Percentiles rank a stretch among this genome's conserved stretches.
Evolutionary conservation across 257 asterid species (phyloP).

Genomic region (Ophiorrhiza pumila): DNA sequence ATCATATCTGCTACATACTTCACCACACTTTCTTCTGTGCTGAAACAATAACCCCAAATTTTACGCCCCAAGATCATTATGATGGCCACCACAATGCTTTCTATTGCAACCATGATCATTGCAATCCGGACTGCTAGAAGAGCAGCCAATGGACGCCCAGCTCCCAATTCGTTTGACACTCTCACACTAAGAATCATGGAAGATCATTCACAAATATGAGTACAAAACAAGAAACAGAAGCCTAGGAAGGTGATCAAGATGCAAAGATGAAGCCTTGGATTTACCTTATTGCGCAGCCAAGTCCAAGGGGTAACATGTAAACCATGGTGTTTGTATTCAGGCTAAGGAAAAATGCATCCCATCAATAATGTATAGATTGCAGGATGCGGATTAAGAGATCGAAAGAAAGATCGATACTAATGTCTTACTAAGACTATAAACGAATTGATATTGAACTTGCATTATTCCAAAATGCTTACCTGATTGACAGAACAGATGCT

Average conservation of each 20-base stretch:
- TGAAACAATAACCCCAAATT: slow-evolving; percentile 60
- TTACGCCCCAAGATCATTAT: slow-evolving; percentile 40
- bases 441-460: background rate
- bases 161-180: slow-evolving; percentile 64
- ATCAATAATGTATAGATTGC: background rate
- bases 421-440: background rate
- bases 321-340: slow-evolving; percentile 51
- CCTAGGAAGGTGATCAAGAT: background rate
- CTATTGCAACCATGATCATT: slow-evolving; percentile 44
- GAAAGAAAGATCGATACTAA: no score
- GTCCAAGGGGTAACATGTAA: slow-evolving; percentile 74
- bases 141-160: slow-evolving; percentile 50
- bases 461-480: slow-evolving; percentile 18
- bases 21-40: slow-evolving; percentile 43
- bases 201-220: background rate
- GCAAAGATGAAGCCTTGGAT: background rate
- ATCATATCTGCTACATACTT: slow-evolving; percentile 52
- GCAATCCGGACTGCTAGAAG: slow-evolving; percentile 54
- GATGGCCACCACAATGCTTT: slow-evolving; percentile 42
- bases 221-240: background rate
- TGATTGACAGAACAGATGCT: slow-evolving; percentile 65
- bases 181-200: slow-evolving; percentile 32
- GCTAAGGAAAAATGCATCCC: slow-evolving; percentile 18
- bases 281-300: slow-evolving; percentile 63
- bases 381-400: no score